Evolutionary conservation across 768 basidiomycete species (phyloP), one percentile per base, ranked within the genome.

Genomic region (Pholiota microspora): DNA sequence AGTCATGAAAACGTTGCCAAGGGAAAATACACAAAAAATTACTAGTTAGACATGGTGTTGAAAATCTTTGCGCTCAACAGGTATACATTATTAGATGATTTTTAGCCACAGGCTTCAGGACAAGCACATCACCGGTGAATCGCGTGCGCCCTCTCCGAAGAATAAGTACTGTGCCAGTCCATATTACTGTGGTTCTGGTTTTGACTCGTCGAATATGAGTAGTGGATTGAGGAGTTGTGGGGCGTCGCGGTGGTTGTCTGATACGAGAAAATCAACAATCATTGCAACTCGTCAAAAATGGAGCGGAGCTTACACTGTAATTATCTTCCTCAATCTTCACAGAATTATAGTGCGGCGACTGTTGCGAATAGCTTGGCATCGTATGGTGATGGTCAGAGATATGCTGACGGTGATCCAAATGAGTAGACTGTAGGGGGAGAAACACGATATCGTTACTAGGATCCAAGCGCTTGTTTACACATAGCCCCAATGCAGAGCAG

Each of bases 311-410:
- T 66, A 83, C 84, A 59, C 69, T 71, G 49, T 83, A 82, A 62
- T 78, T 69, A 31, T 87, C 85, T 49, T 88, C 86, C 65, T 88
- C 86, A 31, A 87, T 79, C 59, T 88, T 88, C 53, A 88, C 84
- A 13, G 76, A 64, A 5, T 67, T 71, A 58, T 84, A 82, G 57
- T 82, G 79, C 49, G 69, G 68, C 3, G 69, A 50, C 10, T 76
- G 70, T 42, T 79, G 76, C 24, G 79, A 73, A 56, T 71, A 77
- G 38, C 62, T 72, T 21, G 77, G 58, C 25, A 80, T 65, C 21
- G 65, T 59, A n/a, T n/a, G n/a, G 51, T 77, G 72, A 42, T 72
- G 73, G 55, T 70, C 71, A 0, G 77, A 67, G 35, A 78, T 54
- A 16, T 73, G 64, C 0, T 78, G 72, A 21, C 79, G 78, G 40